Conservation (phyloP, 2,329 filamentous ascomycete genomes). For the Rhinocladiella similis region DNA sequence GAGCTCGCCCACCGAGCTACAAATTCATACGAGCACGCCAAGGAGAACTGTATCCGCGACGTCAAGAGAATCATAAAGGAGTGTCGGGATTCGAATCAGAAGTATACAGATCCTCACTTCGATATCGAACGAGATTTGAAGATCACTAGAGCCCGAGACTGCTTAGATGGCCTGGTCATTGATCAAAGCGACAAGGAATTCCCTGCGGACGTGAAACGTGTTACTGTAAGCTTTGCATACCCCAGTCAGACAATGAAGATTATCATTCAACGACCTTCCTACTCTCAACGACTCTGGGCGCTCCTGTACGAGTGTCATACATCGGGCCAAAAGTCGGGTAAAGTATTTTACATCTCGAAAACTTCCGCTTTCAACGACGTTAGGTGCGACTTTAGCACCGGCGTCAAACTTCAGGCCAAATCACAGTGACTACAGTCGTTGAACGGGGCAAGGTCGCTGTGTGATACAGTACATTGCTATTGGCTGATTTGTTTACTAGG, state of each 20-base stretch:
- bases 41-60: conserved; percentile 64
- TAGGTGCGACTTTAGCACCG: too few relatives aligned
- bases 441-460: too few relatives aligned
- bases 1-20: conserved; percentile 58
- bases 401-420: too few relatives aligned
- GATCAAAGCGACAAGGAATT: conserved; percentile 40
- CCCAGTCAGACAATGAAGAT: too few relatives aligned
- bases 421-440: too few relatives aligned
- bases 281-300: too few relatives aligned
- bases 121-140: conserved; percentile 79
- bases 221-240: conserved; percentile 47
- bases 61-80: conserved; percentile 60
- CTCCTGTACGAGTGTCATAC: too few relatives aligned
- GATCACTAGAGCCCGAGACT: conserved; percentile 47
- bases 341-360: too few relatives aligned
- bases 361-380: too few relatives aligned
- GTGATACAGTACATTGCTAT: too few relatives aligned
- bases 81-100: conserved; percentile 77
- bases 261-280: too few relatives aligned
- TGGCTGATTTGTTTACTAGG: conserved; percentile 37
- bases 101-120: conserved; percentile 87
- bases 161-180: conserved; percentile 48
- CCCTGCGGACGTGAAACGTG: conserved; percentile 75
- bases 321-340: too few relatives aligned
- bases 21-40: conserved; percentile 72